phyloP scores from a whole-genome alignment of 371 early-diverging fungal genomes.

The Lichtheimia corymbifera region DNA sequence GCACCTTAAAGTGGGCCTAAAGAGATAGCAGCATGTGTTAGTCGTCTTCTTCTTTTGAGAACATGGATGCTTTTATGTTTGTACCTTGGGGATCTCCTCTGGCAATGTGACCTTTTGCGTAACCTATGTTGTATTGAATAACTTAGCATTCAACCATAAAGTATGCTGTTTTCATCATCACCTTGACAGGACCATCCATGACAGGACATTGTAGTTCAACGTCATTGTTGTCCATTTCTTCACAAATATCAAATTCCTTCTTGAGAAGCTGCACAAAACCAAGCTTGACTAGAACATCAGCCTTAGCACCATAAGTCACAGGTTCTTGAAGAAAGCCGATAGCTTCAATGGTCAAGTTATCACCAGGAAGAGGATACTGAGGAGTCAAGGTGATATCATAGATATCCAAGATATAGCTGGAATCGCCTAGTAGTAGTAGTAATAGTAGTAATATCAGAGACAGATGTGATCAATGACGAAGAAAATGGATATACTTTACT shows the following conservation, averaged over 20 bases:
- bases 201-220: constrained; percentile 24
- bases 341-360: constrained; percentile 52
- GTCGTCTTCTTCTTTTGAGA: neutral
- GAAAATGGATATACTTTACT: constrained; percentile 4
- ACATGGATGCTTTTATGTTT: constrained; percentile 2
- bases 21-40: too few species aligned
- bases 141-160: neutral
- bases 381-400: constrained; percentile 21
- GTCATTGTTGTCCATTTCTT: constrained; percentile 49
- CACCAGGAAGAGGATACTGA: constrained; percentile 57
- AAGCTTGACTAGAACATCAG: constrained; percentile 51
- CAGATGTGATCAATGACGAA: neutral
- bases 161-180: neutral
- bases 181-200: constrained; percentile 14
- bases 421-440: constrained; percentile 12
- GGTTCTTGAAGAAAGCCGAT: constrained; percentile 41
- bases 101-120: constrained; percentile 55
- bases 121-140: constrained; percentile 11
- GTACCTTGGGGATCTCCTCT: constrained; percentile 45
- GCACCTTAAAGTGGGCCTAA: constrained; percentile 18
- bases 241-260: constrained; percentile 53
- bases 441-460: too few species aligned
- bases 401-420: constrained; percentile 15
- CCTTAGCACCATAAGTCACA: constrained; percentile 51
- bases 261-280: constrained; percentile 36